These are phyloP conservation scores for Cicer cuneatum DNA, from an alignment of 306 rosid species.

Conservation along the genomic window DNA sequence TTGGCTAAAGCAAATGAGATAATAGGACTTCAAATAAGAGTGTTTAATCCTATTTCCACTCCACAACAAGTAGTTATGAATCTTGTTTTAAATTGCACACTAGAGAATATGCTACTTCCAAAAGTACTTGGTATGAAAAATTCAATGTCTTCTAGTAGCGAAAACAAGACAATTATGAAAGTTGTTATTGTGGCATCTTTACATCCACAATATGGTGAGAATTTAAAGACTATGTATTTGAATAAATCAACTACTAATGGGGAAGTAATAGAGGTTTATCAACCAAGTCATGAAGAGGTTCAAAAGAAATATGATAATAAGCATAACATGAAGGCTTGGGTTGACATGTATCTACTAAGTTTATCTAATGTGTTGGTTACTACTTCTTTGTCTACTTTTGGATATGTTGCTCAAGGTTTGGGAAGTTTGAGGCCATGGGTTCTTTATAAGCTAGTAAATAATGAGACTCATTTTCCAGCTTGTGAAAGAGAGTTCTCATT, in stretches of 20 bases:
- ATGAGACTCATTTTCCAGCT: conserved; percentile 46
- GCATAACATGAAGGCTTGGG: conserved; percentile 65
- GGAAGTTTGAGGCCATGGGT: conserved; percentile 66
- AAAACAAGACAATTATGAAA: conserved; percentile 35
- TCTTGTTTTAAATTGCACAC: conserved; percentile 52
- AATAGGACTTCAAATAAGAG: conserved; percentile 44
- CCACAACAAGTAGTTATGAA: conserved; percentile 51
- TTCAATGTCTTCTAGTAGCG: not conserved
- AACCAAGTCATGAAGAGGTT: conserved; percentile 60
- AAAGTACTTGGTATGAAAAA: conserved; percentile 15
- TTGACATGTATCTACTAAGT: conserved; percentile 63
- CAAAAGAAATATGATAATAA: conserved; percentile 40
- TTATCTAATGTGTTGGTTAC: conserved; percentile 64
- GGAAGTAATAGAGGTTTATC: conserved; percentile 38
- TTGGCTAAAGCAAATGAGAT: conserved; percentile 42
- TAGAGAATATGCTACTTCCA: conserved; percentile 53
- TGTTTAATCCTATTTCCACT: conserved; percentile 31
- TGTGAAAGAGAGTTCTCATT: conserved; percentile 56
- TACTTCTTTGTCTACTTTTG: conserved; percentile 66
- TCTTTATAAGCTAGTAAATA: conserved; percentile 46
- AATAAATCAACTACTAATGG: conserved; percentile 53
- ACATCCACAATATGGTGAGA: conserved; percentile 50
- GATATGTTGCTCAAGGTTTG: conserved; percentile 74
- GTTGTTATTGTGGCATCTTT: conserved; percentile 64
- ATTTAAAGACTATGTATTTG: conserved; percentile 51